Evolutionary conservation across 805 yeast species (phyloP), one percentile per base, ranked within the genome.

Genomic region (Saccharomycopsis sp.): DNA sequence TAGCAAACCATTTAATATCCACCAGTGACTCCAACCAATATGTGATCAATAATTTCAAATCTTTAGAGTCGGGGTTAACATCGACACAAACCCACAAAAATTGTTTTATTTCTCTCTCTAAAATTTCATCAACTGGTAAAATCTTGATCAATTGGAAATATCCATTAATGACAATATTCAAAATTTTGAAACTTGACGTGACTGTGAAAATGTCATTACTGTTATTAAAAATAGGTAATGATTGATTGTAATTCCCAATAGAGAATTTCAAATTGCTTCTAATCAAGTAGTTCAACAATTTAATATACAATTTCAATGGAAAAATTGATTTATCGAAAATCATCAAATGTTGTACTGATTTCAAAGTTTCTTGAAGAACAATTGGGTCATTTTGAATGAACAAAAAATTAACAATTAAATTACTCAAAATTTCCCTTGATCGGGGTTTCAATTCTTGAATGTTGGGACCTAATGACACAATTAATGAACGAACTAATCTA

Each of bases 41-140:
- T 13, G 56, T 59, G 9, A 85, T 66, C 39, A 82, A 63, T 2
- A 62, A 59, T 23, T 65, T 57, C 16, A 82, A 57, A 5, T 67
- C 69, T 1, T 51, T 52, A 35, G 77, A 73, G 2, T 60, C 49
- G 3, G 79, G 75, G 11, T 61, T 59, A 9, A 57, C 63, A 62
- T 70, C 78, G 51, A 65, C 71, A 28, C 68, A 75, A 6, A 77
- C 64, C 93, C 93, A 85, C 4, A 81, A 62, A 22, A 74, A 64
- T 35, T 65, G 70, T 33, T 77, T 78, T 4, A 79, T 57, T 1
- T 68, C 70, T 11, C 63, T 59, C 2, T 63, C 56, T 45, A 81
- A 68, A 1, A 72, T 56, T 17, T 64, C 57, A 14, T 67, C 64
- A n/a, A 73, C 71, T 2, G 76, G 73, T 38, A 52, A 59, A 0